Evolutionary conservation across 345 rosid genomes (phyloP), one percentile per base, ranked within the genome.

Genomic region (Hirschfeldia incana): DNA sequence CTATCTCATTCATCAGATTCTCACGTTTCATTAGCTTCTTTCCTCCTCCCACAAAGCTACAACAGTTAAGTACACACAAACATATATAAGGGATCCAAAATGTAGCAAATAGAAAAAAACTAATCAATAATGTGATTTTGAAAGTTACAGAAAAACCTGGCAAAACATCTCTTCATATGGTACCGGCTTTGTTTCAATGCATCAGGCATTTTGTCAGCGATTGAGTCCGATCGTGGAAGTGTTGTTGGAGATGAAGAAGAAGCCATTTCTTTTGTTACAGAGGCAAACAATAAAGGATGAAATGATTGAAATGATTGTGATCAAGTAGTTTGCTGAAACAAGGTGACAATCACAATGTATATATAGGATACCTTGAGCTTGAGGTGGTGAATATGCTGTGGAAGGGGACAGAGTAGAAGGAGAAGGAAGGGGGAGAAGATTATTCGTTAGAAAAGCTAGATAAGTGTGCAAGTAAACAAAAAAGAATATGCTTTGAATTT

Each of bases 191-290:
- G 87, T 85, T 69, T 89, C 78, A 91, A 72, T 7, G 99, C 99
- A 67, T 86, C 96, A 6, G 99, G 97, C 97, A 95, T 90, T 85
- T 79, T 84, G 5, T 92, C 97, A 7, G 92, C 89, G 49, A 95
- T 87, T 2, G 97, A 79, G 49, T 93, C 97, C 0, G 92, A 81
- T 73, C 84, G 80, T 78, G 85, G 89, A 46, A 90, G 75, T 8
- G 69, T 42, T 33, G 75, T 16, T 37, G 81, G 68, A 49, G 84
- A 73, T 46, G 74, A 70, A 36, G 82, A 59, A 30, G 88, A 77
- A 5, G 84, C 81, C 91, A 87, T 87, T 44, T n/a, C 27, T 49
- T 16, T 53, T 10, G 5, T 42, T 58, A 55, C 49, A 49, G 30
- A 65, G 62, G 78, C 55, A 72, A 80, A 80, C 34, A 69, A 71